phyloP scores from a whole-genome alignment of 2,329 filamentous ascomycete genomes.

The Paecilomyces variotii region DNA sequence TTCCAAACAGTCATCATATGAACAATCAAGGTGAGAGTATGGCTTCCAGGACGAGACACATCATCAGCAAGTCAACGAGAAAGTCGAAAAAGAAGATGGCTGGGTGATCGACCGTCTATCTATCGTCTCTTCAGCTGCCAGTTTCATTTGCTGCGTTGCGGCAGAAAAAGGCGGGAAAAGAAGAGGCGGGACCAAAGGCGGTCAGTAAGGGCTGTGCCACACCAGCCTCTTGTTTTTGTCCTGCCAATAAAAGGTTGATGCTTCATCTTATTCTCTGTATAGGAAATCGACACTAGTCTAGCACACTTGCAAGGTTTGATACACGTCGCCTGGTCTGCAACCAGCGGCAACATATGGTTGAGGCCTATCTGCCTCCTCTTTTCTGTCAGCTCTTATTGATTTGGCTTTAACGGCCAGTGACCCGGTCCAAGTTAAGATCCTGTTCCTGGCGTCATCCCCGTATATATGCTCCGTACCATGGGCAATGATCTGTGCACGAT shows the following conservation, averaged over 20 bases:
- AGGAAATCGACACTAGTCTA: background rate
- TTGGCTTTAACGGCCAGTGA: too few relatives aligned
- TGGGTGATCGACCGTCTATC: background rate
- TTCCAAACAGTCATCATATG: background rate
- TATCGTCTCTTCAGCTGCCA: background rate
- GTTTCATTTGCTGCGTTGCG: background rate
- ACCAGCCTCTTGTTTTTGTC: background rate
- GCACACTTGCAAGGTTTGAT: background rate
- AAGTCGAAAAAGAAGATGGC: background rate
- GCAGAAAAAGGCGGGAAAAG: background rate
- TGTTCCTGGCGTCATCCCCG: too few relatives aligned
- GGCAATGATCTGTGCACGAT: too few relatives aligned
- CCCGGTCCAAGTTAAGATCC: too few relatives aligned
- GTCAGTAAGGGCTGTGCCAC: background rate
- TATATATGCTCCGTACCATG: too few relatives aligned
- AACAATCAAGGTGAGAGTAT: background rate
- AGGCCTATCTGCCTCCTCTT: too few relatives aligned
- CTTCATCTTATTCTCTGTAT: background rate
- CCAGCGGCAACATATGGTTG: too few relatives aligned
- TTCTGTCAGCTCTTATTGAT: too few relatives aligned
- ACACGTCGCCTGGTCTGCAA: background rate
- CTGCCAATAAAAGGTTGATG: background rate
- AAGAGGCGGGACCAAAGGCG: background rate
- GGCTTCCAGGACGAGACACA: background rate
- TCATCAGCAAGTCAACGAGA: background rate